These are phyloP conservation scores for Phytophthora vignae DNA, from an alignment of 352 stramenopile species.

Conservation along the genomic window DNA sequence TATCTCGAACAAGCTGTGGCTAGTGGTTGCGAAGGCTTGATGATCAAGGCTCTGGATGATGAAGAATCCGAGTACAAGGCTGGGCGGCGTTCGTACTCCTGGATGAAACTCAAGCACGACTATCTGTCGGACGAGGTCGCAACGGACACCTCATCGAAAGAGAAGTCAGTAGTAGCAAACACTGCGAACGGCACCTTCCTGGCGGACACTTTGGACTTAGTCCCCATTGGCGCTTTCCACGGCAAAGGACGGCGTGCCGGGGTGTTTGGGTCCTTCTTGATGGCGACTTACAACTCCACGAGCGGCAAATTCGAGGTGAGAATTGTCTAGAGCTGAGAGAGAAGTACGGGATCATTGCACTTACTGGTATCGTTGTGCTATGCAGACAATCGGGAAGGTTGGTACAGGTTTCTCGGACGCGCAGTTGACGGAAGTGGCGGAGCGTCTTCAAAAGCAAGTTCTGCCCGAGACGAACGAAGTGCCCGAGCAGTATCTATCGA, in stretches of 20 bases:
- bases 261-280: constrained; percentile 97
- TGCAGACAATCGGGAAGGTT: constrained; percentile 89
- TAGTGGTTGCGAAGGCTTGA: constrained; percentile 80
- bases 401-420: constrained; percentile 99
- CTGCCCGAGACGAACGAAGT: constrained; percentile 62
- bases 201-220: constrained; percentile 95
- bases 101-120: constrained; percentile 90
- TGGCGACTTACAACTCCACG: constrained; percentile 96
- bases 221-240: constrained; percentile 98
- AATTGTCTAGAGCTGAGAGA: not conserved
- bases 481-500: constrained; percentile 54
- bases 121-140: constrained; percentile 54
- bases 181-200: constrained; percentile 65
- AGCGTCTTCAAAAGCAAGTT: constrained; percentile 51
- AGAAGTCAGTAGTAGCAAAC: constrained; percentile 2
- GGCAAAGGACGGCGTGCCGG: constrained; percentile 95
- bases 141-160: constrained; percentile 6
- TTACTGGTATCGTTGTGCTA: constrained; percentile 14
- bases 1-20: constrained; percentile 63
- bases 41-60: constrained; percentile 74
- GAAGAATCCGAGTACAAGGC: constrained; percentile 68
- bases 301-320: constrained; percentile 95
- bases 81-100: constrained; percentile 75
- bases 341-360: not conserved
- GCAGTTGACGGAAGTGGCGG: constrained; percentile 80